Percentiles rank a stretch among this genome's conserved stretches.
Conservation (phyloP, 495 filamentous ascomycete genomes). For the Aspergillus olivimuriae region DNA sequence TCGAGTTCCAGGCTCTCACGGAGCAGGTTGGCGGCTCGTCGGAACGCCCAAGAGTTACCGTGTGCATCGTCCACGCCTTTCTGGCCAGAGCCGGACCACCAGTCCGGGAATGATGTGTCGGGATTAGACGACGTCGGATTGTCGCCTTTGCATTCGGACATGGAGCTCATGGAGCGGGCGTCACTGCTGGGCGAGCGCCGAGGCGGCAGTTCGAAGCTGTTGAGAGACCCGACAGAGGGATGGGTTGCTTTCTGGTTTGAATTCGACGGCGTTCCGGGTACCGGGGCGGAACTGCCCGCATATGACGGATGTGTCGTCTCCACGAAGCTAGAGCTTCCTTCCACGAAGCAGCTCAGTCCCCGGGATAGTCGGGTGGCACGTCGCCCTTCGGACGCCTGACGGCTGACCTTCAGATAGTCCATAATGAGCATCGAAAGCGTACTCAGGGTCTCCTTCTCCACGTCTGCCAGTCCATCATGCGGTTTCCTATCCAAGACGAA, state of each 20-base stretch:
- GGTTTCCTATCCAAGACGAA: conserved; percentile 54
- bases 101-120: conserved; percentile 32
- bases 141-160: conserved; percentile 23
- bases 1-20: conserved; percentile 50
- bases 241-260: conserved; percentile 22
- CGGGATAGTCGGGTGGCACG: conserved; percentile 53
- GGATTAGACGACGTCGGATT: conserved; percentile 16
- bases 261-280: conserved; percentile 21
- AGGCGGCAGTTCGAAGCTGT: conserved; percentile 20
- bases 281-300: conserved; percentile 16
- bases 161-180: conserved; percentile 25
- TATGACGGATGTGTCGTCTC: conserved; percentile 25
- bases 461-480: conserved; percentile 25
- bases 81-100: conserved; percentile 27
- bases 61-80: conserved; percentile 36
- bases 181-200: conserved; percentile 24
- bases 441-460: conserved; percentile 36
- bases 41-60: conserved; percentile 42
- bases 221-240: conserved; percentile 23
- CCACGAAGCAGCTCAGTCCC: conserved; percentile 59
- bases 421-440: conserved; percentile 52
- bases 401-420: conserved; percentile 54
- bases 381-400: conserved; percentile 50
- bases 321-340: conserved; percentile 43
- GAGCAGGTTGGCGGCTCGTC: conserved; percentile 51